A percentile compares a stretch with the other conserved stretches of the same genome.
phyloP scores from a whole-genome alignment of 352 stramenopile genomes.

The Globisporangium megalacanthum region DNA sequence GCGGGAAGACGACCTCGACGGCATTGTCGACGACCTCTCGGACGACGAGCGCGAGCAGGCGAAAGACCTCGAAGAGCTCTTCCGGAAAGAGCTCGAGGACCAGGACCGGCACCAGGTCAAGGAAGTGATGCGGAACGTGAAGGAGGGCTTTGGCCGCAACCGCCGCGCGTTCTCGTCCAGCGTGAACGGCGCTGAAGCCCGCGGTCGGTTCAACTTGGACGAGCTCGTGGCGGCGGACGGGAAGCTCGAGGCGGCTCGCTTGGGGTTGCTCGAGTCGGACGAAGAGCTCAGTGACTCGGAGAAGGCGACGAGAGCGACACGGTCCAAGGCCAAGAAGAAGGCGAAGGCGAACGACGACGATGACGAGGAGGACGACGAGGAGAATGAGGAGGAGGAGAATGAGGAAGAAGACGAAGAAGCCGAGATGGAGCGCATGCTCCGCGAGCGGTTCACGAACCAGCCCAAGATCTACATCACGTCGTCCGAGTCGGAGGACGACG shows the following conservation, averaged over 20 bases:
- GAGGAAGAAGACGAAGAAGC: slow-evolving; percentile 64
- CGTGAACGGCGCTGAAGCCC: slow-evolving; percentile 43
- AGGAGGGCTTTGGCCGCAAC: slow-evolving; percentile 83
- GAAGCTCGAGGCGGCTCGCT: slow-evolving; percentile 67
- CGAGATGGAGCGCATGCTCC: slow-evolving; percentile 76
- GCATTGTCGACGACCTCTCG: slow-evolving; percentile 84
- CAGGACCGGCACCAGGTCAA: slow-evolving; percentile 68
- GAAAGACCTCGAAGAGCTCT: slow-evolving; percentile 68
- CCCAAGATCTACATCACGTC: slow-evolving; percentile 86
- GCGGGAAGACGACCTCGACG: slow-evolving; percentile 73
- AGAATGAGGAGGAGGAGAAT: slow-evolving; percentile 24
- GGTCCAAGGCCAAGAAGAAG: slow-evolving; percentile 25
- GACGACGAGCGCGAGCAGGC: slow-evolving; percentile 69
- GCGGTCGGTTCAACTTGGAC: slow-evolving; percentile 79
- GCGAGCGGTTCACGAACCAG: slow-evolving; percentile 66
- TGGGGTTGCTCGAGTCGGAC: slow-evolving; percentile 76
- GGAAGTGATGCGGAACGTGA: slow-evolving; percentile 87
- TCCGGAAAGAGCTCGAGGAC: slow-evolving; percentile 62
- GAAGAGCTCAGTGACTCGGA: slow-evolving; percentile 58
- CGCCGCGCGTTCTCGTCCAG: slow-evolving; percentile 63
- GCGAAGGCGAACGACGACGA: slow-evolving; percentile 22
- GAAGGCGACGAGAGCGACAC: slow-evolving; percentile 25
- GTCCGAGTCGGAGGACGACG: slow-evolving; percentile 68
- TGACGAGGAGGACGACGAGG: slow-evolving; percentile 9
- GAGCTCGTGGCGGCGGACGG: slow-evolving; percentile 79